Evolutionary conservation across 352 stramenopile species (phyloP).

Genomic region (Plasmopara muralis): DNA sequence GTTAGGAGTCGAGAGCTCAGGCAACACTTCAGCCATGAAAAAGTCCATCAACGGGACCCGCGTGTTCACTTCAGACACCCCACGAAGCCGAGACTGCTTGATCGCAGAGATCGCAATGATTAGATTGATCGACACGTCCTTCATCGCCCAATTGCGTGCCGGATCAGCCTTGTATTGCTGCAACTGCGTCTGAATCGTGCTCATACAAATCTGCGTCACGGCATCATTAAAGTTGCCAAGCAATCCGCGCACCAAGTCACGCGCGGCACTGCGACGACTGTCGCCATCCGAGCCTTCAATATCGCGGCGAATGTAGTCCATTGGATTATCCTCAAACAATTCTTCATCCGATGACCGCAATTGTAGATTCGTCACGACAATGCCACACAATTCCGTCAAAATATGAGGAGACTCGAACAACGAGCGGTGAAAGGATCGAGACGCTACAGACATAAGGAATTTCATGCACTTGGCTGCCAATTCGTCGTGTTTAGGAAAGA

Average conservation of each 20-base stretch:
- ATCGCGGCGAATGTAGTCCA: conserved; percentile 97
- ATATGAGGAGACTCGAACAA: conserved; percentile 84
- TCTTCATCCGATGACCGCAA: conserved; percentile 95
- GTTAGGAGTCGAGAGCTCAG: conserved; percentile 85
- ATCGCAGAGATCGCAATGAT: conserved; percentile 94
- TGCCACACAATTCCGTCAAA: conserved; percentile 90
- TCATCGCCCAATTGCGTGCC: conserved; percentile 88
- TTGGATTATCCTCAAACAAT: conserved; percentile 97
- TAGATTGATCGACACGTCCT: conserved; percentile 94
- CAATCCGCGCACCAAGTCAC: conserved; percentile 93
- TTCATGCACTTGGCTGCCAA: conserved; percentile 95
- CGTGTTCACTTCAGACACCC: conserved; percentile 93
- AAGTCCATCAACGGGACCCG: conserved; percentile 96
- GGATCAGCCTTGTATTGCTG: conserved; percentile 86
- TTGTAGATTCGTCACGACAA: conserved; percentile 97
- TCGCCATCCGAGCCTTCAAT: conserved; percentile 97
- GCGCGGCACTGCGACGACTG: conserved; percentile 91
- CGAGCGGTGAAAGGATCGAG: conserved; percentile 89
- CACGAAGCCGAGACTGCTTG: conserved; percentile 88
- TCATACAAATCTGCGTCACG: conserved; percentile 92
- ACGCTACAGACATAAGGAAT: conserved; percentile 95
- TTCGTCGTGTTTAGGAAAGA: conserved; percentile 91
- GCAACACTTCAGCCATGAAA: conserved; percentile 90
- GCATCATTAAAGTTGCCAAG: conserved; percentile 91
- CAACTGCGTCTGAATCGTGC: conserved; percentile 88